Evolutionary conservation across 1,284 basidiomycete genomes (phyloP), one percentile per base, ranked within the genome.

Genomic region (Leccinum pseudoinsigne): DNA sequence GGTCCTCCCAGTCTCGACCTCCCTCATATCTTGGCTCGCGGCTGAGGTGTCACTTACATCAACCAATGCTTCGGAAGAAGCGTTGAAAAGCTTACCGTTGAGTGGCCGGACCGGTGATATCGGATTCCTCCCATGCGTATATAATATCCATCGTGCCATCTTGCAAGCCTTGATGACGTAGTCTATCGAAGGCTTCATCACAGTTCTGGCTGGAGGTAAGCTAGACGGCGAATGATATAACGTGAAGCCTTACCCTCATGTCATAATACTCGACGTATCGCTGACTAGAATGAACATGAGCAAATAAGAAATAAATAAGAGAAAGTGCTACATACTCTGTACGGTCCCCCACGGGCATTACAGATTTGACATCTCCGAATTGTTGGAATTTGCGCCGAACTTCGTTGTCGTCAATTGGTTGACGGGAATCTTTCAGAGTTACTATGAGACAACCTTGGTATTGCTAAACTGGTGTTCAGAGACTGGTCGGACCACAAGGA

Each of bases 241-340:
- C 0, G 58, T 40, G 10, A 28, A 4, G 16, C 69, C 85, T 75
- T 66, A 91, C 94, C 72, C 95, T 81, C 53, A 85, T 92, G 73
- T 97, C 95, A 72, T 89, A 97, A 72, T 87, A 95, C 74, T 97
- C 95, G 12, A 97, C 88, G 67, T 93, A 87, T 62, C 90, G 86
- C 72, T 93, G 88, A 68, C 93, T 95, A 63, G 42, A 54, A 26
- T 38, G 2, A 66, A 56, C 38, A 58, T 66, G 7, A 66, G 45
- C 12, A 36, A 61, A 63, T 61, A 57, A 38, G 54, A 61, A 21
- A 38, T 11, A 45, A 51, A 40, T 4, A 55, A 11, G 51, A 36
- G 58, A 28, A 36, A 68, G 68, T 26, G 64, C 5, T 8, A 80
- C 86, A 65, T 66, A 94, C 93, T 94, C 92, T 34, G 80, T 78